These are phyloP conservation scores for Candida stauntonica DNA, from an alignment of 805 yeast genomes.

Conservation along the genomic window DNA sequence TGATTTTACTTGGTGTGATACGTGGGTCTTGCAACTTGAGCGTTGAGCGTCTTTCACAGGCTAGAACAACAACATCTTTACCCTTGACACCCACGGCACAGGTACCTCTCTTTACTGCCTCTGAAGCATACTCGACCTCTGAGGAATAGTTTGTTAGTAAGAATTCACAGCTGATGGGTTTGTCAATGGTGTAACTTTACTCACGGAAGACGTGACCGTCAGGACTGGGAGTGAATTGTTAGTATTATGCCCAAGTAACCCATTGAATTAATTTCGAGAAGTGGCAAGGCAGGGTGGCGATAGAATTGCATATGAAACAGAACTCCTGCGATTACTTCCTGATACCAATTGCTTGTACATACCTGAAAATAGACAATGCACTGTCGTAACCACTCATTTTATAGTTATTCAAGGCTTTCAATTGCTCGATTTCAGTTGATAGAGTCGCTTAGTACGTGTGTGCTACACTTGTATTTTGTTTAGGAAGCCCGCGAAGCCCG, in stretches of 20 bases:
- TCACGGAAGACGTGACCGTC: constrained; percentile 96
- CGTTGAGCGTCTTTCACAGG: constrained; percentile 95
- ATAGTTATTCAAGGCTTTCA: neutral
- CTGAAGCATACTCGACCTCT: constrained; percentile 95
- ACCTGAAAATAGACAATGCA: constrained; percentile 95
- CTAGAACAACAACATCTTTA: constrained; percentile 79
- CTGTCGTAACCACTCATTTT: constrained; percentile 98
- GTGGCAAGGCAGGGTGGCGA: constrained; percentile 6
- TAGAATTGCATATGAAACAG: too few species aligned
- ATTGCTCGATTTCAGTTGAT: too few species aligned
- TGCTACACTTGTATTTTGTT: too few species aligned
- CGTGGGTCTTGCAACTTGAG: constrained; percentile 94
- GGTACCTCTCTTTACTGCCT: constrained; percentile 97
- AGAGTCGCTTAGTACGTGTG: too few species aligned
- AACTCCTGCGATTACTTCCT: too few species aligned
- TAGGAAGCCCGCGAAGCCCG: too few species aligned
- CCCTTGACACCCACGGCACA: constrained; percentile 98
- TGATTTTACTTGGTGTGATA: constrained; percentile 91
- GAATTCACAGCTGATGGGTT: neutral
- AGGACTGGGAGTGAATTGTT: constrained; percentile 50
- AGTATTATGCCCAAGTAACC: constrained; percentile 30
- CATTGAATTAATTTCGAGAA: neutral
- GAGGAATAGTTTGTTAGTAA: constrained; percentile 11
- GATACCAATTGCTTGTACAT: constrained; percentile 36
- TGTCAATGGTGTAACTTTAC: constrained; percentile 25